phyloP scores from a whole-genome alignment of 768 basidiomycete genomes.

The Boletus sp. region DNA sequence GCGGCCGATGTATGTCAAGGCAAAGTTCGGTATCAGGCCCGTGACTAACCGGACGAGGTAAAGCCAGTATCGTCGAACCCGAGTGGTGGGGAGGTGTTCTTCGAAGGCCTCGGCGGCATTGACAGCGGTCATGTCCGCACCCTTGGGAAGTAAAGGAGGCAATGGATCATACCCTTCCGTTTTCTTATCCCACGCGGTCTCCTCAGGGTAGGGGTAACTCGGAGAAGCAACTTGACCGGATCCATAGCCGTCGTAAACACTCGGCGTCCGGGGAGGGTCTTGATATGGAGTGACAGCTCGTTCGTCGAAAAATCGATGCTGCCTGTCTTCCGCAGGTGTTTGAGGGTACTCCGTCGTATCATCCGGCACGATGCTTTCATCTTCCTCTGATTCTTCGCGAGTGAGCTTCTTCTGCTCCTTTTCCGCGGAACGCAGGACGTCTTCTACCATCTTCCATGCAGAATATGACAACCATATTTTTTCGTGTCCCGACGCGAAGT shows the following conservation, averaged over 20 bases:
- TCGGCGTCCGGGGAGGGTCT: slow-evolving; percentile 31
- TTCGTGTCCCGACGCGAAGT: slow-evolving; percentile 52
- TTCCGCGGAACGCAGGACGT: slow-evolving; percentile 50
- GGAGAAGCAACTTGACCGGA: slow-evolving; percentile 24
- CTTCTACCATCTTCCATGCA: slow-evolving; percentile 63
- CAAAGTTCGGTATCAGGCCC: slow-evolving; percentile 54
- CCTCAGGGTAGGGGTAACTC: slow-evolving; percentile 34
- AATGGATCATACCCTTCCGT: slow-evolving; percentile 27
- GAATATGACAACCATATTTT: slow-evolving; percentile 55
- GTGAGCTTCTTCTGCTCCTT: slow-evolving; percentile 45
- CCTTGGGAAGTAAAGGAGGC: slow-evolving; percentile 37
- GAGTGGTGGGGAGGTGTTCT: slow-evolving; percentile 52
- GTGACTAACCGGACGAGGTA: slow-evolving; percentile 52
- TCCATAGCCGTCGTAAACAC: slow-evolving; percentile 25
- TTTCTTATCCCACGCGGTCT: slow-evolving; percentile 45
- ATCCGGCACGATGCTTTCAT: slow-evolving; percentile 42
- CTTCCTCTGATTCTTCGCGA: slow-evolving; percentile 43
- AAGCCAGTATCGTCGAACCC: slow-evolving; percentile 58
- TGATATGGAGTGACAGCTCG: slow-evolving; percentile 28
- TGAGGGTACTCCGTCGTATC: slow-evolving; percentile 44
- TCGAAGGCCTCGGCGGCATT: slow-evolving; percentile 50
- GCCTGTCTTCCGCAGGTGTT: slow-evolving; percentile 24
- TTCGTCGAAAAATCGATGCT: slow-evolving; percentile 35
- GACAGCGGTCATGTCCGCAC: slow-evolving; percentile 37
- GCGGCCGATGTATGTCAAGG: slow-evolving; percentile 48